Conservation (phyloP, 176 grass and related monocot genomes). For the Pharus latifolius region DNA sequence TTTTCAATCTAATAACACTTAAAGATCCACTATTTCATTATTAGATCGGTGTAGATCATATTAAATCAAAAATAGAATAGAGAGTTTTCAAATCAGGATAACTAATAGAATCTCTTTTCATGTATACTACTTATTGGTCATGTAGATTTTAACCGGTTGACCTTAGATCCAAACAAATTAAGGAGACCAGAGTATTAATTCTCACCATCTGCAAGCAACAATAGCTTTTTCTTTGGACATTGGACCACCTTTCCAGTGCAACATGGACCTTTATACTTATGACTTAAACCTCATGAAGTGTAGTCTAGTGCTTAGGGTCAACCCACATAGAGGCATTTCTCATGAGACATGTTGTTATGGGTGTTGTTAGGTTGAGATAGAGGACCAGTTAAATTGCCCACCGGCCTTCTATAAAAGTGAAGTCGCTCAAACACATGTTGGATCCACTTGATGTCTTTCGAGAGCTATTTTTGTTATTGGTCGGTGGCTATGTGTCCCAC, state of each 20-base stretch:
- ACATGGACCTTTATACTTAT: no score
- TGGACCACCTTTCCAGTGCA: neutral
- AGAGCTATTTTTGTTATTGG: neutral
- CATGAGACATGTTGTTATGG: neutral
- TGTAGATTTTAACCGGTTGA: no score
- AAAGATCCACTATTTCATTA: no score
- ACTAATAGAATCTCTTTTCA: no score
- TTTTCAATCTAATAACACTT: no score
- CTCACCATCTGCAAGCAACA: no score
- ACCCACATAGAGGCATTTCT: neutral
- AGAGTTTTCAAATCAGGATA: no score
- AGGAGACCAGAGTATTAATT: neutral
- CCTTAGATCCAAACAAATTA: no score
- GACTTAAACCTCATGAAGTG: neutral
- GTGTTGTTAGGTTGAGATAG: conserved; percentile 6
- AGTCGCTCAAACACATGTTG: conserved; percentile 1
- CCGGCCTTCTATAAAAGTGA: neutral
- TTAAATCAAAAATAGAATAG: no score
- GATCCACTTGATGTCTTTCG: neutral
- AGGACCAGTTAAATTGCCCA: neutral
- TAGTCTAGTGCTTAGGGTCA: conserved; percentile 10
- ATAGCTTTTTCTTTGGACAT: neutral
- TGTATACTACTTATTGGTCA: no score
- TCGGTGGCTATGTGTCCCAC: neutral
- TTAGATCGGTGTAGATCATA: no score